These are phyloP conservation scores for Cordia subcordata DNA, from an alignment of 257 asterid genomes.

Conservation along the genomic window DNA sequence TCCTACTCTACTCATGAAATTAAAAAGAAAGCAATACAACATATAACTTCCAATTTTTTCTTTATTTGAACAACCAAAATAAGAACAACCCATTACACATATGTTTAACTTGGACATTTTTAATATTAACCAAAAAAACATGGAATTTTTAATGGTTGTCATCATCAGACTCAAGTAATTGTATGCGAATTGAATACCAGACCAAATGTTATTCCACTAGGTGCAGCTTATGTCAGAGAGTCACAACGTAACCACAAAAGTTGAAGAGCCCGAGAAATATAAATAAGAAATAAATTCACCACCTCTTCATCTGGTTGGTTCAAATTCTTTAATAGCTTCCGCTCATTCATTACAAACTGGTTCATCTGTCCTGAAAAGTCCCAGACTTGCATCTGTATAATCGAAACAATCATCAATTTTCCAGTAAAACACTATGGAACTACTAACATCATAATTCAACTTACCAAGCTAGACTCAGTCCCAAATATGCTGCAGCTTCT, in stretches of 20 bases:
- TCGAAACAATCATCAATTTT: conserved; percentile 13
- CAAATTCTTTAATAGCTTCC: conserved; percentile 20
- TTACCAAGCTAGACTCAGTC: conserved; percentile 49
- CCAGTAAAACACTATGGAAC: conserved; percentile 7
- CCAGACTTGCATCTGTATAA: conserved; percentile 61
- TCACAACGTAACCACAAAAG: neutral
- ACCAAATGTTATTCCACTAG: no score
- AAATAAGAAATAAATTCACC: conserved; percentile 6
- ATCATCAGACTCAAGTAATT: neutral
- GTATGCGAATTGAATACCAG: neutral
- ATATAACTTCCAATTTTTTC: no score
- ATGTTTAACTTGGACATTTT: no score
- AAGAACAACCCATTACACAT: no score
- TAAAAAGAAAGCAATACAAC: no score
- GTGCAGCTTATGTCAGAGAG: neutral
- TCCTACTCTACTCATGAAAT: no score
- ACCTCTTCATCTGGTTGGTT: conserved; percentile 45
- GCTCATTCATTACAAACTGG: conserved; percentile 33
- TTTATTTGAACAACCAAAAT: no score
- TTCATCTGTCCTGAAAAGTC: conserved; percentile 68
- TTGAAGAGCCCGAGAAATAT: conserved; percentile 2
- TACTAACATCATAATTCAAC: conserved; percentile 18
- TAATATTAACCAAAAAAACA: no score
- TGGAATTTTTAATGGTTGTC: no score
- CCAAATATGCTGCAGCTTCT: conserved; percentile 38